Evolutionary conservation across 805 yeast genomes (phyloP).

Genomic region (Yarrowia sp.): DNA sequence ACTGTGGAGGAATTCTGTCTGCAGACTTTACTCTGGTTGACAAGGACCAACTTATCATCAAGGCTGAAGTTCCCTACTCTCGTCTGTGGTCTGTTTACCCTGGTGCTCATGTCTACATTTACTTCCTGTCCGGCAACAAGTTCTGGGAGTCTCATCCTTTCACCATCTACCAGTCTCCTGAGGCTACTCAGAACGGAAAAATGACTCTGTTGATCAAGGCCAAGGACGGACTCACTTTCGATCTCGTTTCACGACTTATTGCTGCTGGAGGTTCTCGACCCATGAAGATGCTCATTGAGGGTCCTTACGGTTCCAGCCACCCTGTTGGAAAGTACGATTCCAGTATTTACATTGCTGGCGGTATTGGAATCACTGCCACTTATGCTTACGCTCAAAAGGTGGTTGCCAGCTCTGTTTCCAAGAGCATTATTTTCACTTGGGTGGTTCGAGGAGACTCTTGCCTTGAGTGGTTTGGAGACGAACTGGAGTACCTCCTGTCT

Average conservation of each 20-base stretch:
- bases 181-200: neutral
- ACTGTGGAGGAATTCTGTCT: slow-evolving; percentile 49
- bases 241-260: neutral
- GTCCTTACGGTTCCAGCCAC: slow-evolving; percentile 62
- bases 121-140: slow-evolving; percentile 50
- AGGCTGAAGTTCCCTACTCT: slow-evolving; percentile 2
- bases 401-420: slow-evolving; percentile 34
- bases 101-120: slow-evolving; percentile 55
- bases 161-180: slow-evolving; percentile 40
- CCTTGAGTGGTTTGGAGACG: slow-evolving; percentile 46
- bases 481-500: slow-evolving; percentile 37
- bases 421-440: slow-evolving; percentile 56
- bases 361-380: slow-evolving; percentile 68
- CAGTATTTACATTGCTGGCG: slow-evolving; percentile 64
- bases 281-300: slow-evolving; percentile 45
- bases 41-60: neutral
- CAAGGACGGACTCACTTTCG: slow-evolving; percentile 6
- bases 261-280: neutral
- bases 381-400: slow-evolving; percentile 43
- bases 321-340: slow-evolving; percentile 52
- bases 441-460: slow-evolving; percentile 50
- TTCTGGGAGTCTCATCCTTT: slow-evolving; percentile 79
- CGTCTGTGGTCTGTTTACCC: slow-evolving; percentile 48
- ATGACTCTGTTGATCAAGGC: slow-evolving; percentile 13
- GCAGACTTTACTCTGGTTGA: neutral